Percentiles rank a stretch among this genome's conserved stretches.
These are phyloP conservation scores for Kalmusia sp. DNA, from an alignment of 2,329 filamentous ascomycete genomes.

Conservation along the genomic window DNA sequence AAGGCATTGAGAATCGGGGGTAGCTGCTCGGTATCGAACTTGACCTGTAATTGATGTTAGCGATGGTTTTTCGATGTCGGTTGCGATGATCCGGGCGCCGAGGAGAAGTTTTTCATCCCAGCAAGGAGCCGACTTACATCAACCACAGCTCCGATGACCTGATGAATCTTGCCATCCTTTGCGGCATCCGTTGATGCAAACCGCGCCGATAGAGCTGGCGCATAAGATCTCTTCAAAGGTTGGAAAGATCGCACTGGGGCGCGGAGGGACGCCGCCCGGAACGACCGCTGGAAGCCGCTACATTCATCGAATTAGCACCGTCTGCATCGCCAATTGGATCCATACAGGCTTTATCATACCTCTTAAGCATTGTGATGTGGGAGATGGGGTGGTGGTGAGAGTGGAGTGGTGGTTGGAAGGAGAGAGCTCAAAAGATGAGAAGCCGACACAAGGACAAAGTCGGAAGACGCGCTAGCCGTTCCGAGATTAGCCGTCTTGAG, in stretches of 20 bases:
- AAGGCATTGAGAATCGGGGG: conserved; percentile 98
- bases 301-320: conserved; percentile 48
- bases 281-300: conserved; percentile 71
- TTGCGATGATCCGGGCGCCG: too few species aligned
- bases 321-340: conserved; percentile 48
- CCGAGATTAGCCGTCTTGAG: not conserved
- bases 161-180: conserved; percentile 69
- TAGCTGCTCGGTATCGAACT: conserved; percentile 93
- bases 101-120: conserved; percentile 53
- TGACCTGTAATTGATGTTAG: conserved; percentile 69
- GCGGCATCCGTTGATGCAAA: conserved; percentile 66
- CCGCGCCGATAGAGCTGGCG: conserved; percentile 66
- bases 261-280: conserved; percentile 66
- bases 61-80: conserved; percentile 8
- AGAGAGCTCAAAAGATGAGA: conserved; percentile 25
- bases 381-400: conserved; percentile 41
- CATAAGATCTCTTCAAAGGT: conserved; percentile 63
- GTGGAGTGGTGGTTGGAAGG: conserved; percentile 33
- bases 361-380: conserved; percentile 67
- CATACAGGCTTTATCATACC: conserved; percentile 52
- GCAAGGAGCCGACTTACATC: conserved; percentile 66
- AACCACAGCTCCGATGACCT: conserved; percentile 97
- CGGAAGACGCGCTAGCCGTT: conserved; percentile 1
- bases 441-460: conserved; percentile 4
- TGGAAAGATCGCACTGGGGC: conserved; percentile 64